Conservation (phyloP, 2,329 filamentous ascomycete genomes). For the Elsinoe batatas region DNA sequence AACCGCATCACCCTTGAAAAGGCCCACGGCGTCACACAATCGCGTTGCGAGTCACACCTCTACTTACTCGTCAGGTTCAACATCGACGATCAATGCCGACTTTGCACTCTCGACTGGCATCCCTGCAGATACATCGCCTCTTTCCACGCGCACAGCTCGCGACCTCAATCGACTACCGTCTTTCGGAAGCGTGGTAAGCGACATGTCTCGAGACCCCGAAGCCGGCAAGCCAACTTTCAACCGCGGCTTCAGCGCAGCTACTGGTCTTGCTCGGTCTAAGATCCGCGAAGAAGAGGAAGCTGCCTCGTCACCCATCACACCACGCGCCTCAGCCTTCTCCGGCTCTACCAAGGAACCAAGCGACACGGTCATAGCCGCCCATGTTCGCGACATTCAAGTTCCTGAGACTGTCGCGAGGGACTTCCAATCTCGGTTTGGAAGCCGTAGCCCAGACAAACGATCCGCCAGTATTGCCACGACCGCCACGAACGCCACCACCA, state of each 20-base stretch:
- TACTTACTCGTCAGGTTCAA: slow-evolving; percentile 58
- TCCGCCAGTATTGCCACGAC: slow-evolving; percentile 26
- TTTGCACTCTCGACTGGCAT: slow-evolving; percentile 77
- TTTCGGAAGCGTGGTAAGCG: slow-evolving; percentile 81
- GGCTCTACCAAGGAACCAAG: slow-evolving; percentile 51
- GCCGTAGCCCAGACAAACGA: slow-evolving; percentile 51
- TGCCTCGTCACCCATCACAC: slow-evolving; percentile 56
- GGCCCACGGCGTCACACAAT: slow-evolving; percentile 47
- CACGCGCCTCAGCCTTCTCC: slow-evolving; percentile 47
- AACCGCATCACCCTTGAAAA: slow-evolving; percentile 22
- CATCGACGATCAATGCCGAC: slow-evolving; percentile 65
- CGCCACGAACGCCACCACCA: not conserved
- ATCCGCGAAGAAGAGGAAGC: slow-evolving; percentile 45
- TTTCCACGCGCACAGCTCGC: slow-evolving; percentile 34
- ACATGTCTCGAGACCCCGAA: slow-evolving; percentile 46
- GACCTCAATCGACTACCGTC: slow-evolving; percentile 68
- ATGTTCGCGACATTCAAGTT: slow-evolving; percentile 81
- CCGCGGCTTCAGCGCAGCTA: slow-evolving; percentile 33
- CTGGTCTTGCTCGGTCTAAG: slow-evolving; percentile 25
- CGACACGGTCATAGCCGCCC: slow-evolving; percentile 79
- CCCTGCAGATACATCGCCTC: slow-evolving; percentile 45
- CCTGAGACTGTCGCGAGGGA: slow-evolving; percentile 80
- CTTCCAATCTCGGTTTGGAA: slow-evolving; percentile 65
- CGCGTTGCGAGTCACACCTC: slow-evolving; percentile 49
- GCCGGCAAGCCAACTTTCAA: slow-evolving; percentile 18